Evolutionary conservation across 2,329 filamentous ascomycete genomes (phyloP), one percentile per base, ranked within the genome.

Genomic region (Lachnellula arida): DNA sequence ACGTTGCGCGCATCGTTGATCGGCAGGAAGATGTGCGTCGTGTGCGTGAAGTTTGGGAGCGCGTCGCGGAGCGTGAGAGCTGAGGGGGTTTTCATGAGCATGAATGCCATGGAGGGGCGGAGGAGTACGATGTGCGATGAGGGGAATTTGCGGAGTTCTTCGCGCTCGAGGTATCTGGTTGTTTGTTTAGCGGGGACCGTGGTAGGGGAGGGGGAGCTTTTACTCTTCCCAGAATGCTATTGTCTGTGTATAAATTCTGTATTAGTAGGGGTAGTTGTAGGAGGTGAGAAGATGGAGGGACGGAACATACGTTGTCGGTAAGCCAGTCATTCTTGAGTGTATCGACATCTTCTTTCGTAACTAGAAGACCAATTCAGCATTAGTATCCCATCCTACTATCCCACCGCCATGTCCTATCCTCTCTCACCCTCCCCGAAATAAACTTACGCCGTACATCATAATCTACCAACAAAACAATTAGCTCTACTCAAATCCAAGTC

Each of bases 191-290:
- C 44, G 7, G 32, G 39, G 17, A 22, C 23, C 49, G 49, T 22
- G 46, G 25, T 56, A 63, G n/a, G 19, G 23, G 23, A 12, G 9
- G 34, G n/a, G 35, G 43, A 65, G 3, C n/a, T 5, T 32, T 25
- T 85, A 96, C 81, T 97, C 93, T 80, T 97, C 89, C 93, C 94
- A 99, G 71, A 99, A 97, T 50, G 91, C 87, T 63, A 99, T 97
- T 65, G 91, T 92, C 89, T 93, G 64, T 32, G 8, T 22, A 32
- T 9, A 6, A 23, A 40, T n/a, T 25, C 23, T 28, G 34, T 14
- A 11, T 60, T 54, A 64, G 57, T 46, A 53, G 28, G 34, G 25
- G 15, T 14, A 47, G 12, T 15, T 35, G 54, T 32, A 40, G 17
- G 12, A 12, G 23, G 39, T 56, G 56, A 43, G 43, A 23, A 44